These are phyloP conservation scores for Gyromitra esculenta DNA, from an alignment of 2,329 filamentous ascomycete species.

Conservation along the genomic window DNA sequence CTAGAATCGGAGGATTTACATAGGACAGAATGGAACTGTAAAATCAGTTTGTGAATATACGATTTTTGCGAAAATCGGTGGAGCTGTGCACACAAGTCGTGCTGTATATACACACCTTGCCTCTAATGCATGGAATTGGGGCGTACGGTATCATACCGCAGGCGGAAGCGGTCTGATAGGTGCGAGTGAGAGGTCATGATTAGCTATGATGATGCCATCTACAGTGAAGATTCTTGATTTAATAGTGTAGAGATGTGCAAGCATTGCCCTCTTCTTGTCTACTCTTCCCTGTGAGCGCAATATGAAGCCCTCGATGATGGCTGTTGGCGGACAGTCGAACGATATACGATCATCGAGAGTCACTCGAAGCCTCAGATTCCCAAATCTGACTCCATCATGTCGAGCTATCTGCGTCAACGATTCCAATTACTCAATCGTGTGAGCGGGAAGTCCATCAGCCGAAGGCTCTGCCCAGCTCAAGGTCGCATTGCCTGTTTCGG, in stretches of 20 bases:
- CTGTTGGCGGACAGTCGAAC: background rate
- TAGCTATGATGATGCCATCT: background rate
- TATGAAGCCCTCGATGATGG: background rate
- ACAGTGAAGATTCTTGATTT: too few relatives aligned
- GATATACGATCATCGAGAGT: background rate
- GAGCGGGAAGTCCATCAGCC: too few relatives aligned
- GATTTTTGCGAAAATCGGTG: background rate
- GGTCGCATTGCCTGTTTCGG: too few relatives aligned
- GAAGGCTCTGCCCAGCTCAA: too few relatives aligned
- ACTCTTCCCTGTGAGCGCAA: background rate
- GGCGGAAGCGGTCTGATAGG: background rate
- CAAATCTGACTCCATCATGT: background rate
- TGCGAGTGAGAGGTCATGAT: background rate
- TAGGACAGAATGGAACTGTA: background rate
- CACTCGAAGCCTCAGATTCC: background rate
- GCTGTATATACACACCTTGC: too few relatives aligned
- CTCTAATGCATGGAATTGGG: too few relatives aligned
- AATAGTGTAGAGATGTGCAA: background rate
- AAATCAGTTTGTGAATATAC: background rate
- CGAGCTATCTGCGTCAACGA: background rate
- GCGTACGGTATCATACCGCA: background rate
- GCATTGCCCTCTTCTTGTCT: background rate
- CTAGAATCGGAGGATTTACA: constrained; percentile 4
- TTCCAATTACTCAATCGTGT: background rate
- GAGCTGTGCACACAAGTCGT: too few relatives aligned